Evolutionary conservation across 805 yeast species (phyloP), one percentile per base, ranked within the genome.

Genomic region (Candida stauntonica): DNA sequence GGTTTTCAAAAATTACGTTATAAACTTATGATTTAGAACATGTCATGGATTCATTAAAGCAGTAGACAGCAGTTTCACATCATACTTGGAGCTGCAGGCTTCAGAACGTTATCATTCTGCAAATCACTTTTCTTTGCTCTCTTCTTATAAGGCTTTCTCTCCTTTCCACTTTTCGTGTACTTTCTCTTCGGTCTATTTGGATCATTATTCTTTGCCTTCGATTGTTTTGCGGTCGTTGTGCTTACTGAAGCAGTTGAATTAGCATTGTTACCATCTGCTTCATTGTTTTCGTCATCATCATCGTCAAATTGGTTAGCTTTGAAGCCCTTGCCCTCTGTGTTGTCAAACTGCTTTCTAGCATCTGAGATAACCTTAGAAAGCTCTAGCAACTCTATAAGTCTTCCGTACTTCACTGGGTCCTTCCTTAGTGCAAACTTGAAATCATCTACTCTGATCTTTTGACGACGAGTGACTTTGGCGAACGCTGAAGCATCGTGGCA

Each of bases 361-460:
- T 73, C 81, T 3, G 72, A 64, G 47, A 83, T 79, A 44, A 73
- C 76, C 52, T 73, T 75, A 46, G 79, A 81, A 50, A 80, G 60
- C 16, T 68, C 62, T 37, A 80, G 66, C 47, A 83, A 64, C 52
- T 81, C 86, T 44, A 77, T 76, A 2, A 82, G 73, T 59, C 91
- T 75, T 3, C 86, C 86, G 12, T 81, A 66, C 52, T 83, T 83
- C 12, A 73, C 63, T 3, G 80, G 76, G 51, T 83, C 91, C 38
- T 70, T 71, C 31, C 88, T 62, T 36, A 84, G 58, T 0, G 82
- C 85, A 58, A 81, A 83, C 55, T 75, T 77, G 61, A 83, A 76
- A 52, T 83, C 89, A 30, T 81, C 88, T 14, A 82, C 77, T 47
- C 77, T 78, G 47, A 83, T 69, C 58, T 81, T 83, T 44, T 68